Evolutionary conservation across 1,139 yeast species (phyloP).

Genomic region (Kodamaea sp.): DNA sequence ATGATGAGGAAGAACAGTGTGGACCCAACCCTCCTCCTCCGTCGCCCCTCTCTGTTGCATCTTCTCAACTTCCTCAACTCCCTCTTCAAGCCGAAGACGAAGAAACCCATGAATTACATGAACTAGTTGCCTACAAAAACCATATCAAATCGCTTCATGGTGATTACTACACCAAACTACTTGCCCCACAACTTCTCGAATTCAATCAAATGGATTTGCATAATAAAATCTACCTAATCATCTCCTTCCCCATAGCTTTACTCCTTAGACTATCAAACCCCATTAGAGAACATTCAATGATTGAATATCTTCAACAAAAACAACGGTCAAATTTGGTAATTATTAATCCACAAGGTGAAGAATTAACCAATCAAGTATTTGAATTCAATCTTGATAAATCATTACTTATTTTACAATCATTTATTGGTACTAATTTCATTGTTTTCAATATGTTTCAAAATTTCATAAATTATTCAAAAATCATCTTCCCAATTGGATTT

Average conservation of each 20-base stretch:
- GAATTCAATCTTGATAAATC: constrained; percentile 18
- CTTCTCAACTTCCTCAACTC: neutral
- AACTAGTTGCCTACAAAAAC: neutral
- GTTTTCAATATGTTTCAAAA: constrained; percentile 9
- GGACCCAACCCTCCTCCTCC: too few relatives aligned
- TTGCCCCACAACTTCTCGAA: constrained; percentile 15
- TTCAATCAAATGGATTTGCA: constrained; percentile 7
- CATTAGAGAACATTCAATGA: constrained; percentile 28
- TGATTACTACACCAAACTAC: constrained; percentile 2
- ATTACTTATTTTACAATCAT: constrained; percentile 19
- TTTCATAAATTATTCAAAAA: constrained; percentile 14
- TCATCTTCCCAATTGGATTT: constrained; percentile 7
- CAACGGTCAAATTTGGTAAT: constrained; percentile 1
- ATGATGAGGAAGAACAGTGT: too few relatives aligned
- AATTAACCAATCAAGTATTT: constrained; percentile 8
- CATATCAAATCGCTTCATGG: neutral
- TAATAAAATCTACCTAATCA: constrained; percentile 20
- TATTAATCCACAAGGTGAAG: constrained; percentile 2
- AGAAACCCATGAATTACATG: neutral
- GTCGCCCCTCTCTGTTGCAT: too few relatives aligned
- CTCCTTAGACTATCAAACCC: constrained; percentile 49
- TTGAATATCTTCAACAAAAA: constrained; percentile 2
- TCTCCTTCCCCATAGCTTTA: constrained; percentile 44
- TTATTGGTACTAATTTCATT: constrained; percentile 18
- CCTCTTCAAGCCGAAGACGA: neutral